Conservation (phyloP, 139 green algal species). For the Chlamydomonas applanata region DNA sequence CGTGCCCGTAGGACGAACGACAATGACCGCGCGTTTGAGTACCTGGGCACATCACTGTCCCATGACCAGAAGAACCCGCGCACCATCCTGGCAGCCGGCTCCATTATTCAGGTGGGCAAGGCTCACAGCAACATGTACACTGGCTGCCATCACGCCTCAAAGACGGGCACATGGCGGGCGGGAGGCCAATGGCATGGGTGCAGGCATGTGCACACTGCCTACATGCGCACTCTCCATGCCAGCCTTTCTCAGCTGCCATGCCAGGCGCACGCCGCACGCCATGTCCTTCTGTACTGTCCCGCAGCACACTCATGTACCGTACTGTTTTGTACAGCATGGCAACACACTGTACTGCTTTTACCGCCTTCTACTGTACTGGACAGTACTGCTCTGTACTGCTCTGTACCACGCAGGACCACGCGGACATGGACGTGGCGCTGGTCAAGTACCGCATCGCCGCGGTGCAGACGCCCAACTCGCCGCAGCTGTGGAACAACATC, state of each 20-base stretch:
- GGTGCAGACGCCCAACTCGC: conserved; percentile 65
- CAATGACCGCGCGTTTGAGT: conserved; percentile 67
- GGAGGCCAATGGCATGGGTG: neutral
- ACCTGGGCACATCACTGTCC: conserved; percentile 61
- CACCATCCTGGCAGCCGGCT: conserved; percentile 74
- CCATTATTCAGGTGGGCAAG: conserved; percentile 74
- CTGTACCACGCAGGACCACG: conserved; percentile 62
- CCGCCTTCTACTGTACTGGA: too few species aligned
- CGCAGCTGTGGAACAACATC: conserved; percentile 89
- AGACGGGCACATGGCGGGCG: neutral
- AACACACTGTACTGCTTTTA: too few species aligned
- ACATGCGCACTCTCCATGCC: too few species aligned
- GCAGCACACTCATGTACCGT: too few species aligned
- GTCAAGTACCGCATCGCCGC: conserved; percentile 81
- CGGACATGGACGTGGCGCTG: conserved; percentile 76
- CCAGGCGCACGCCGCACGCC: too few species aligned
- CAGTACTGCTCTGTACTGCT: too few species aligned
- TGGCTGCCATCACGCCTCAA: neutral
- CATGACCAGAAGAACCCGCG: conserved; percentile 66
- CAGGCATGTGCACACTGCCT: neutral
- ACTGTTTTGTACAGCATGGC: too few species aligned
- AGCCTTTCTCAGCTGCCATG: too few species aligned
- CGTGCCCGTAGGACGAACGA: conserved; percentile 51
- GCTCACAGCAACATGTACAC: neutral
- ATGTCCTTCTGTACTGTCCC: too few species aligned